These are phyloP conservation scores for Bromus sterilis DNA, from an alignment of 176 grass and related monocot genomes.

Conservation along the genomic window DNA sequence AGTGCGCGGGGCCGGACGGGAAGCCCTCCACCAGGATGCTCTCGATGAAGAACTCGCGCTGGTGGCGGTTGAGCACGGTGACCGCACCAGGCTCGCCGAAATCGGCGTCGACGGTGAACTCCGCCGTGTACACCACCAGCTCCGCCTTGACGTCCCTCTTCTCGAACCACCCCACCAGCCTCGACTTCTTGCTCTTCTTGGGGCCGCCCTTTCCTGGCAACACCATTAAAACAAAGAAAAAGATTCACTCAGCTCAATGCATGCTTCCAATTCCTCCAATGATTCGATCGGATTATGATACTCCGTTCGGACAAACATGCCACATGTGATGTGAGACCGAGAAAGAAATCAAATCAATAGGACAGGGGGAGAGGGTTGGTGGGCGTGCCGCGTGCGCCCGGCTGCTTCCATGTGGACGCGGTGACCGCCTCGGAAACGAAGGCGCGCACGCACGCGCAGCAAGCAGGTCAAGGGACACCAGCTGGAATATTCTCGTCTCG, in stretches of 20 bases:
- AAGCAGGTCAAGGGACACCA: slow-evolving; percentile 22
- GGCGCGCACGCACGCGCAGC: background rate
- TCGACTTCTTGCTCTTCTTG: slow-evolving; percentile 49
- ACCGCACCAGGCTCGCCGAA: slow-evolving; percentile 88
- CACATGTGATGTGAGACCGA: background rate
- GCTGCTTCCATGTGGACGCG: slow-evolving; percentile 34
- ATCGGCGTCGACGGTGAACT: slow-evolving; percentile 65
- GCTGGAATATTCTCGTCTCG: slow-evolving; percentile 39
- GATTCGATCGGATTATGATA: background rate
- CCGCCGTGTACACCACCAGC: slow-evolving; percentile 69
- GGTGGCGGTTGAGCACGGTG: slow-evolving; percentile 67
- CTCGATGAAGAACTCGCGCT: slow-evolving; percentile 78
- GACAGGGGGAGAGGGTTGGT: background rate
- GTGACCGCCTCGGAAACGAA: background rate
- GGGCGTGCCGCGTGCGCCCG: background rate
- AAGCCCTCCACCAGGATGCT: slow-evolving; percentile 82
- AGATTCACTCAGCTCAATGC: background rate
- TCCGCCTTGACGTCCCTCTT: slow-evolving; percentile 78
- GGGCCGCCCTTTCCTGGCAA: slow-evolving; percentile 35
- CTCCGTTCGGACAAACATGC: background rate
- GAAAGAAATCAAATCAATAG: slow-evolving; percentile 6
- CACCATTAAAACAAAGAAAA: background rate
- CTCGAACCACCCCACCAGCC: slow-evolving; percentile 72
- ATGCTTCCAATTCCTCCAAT: background rate
- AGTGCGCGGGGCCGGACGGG: slow-evolving; percentile 45